Evolutionary conservation across 306 rosid genomes (phyloP), one percentile per base, ranked within the genome.

Genomic region (Mimosa bimucronata): DNA sequence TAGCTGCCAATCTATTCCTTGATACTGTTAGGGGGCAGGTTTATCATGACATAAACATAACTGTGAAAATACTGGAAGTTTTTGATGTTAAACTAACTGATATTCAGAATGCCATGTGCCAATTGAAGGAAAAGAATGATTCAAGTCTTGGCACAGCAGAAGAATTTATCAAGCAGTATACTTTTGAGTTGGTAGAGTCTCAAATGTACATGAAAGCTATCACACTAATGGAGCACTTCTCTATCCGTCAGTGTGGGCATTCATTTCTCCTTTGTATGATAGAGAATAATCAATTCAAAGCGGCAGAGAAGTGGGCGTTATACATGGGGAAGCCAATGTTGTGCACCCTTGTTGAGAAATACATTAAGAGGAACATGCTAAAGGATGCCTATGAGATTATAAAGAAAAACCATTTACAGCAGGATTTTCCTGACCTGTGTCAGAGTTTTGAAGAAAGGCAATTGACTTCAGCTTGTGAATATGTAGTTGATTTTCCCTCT

Each of bases 291-390:
- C 89, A 96, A 79, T 90, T 90, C 80, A 91, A 90, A 89, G 92
- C 97, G 18, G 99, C 99, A 70, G 98, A 93, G 83, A 96, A 93
- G 88, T 93, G 97, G 98, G 98, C 99, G 53, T 81, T 92, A 61
- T 96, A 83, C 84, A 96, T 90, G 88, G 99, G 99, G 82, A 86
- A 86, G 80, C 93, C 90, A 81, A 88, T 87, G 89, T 68, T 93
- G 84, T 85, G 90, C 75, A 76, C 80, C 69, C 95, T 96, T 82
- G 88, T 93, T 71, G 84, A 90, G 76, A 87, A 90, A 83, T 89
- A 87, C 75, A 6, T 81, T 31, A 45, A 85, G 69, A 88, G 87
- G 87, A 90, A 93, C 89, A 89, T 88, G 93, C 85, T 91, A 80
- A 91, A 87, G 85, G 66, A 83, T 91, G 98, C 98, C 18, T 89